A percentile compares a stretch with the other conserved stretches of the same genome.
Evolutionary conservation across 1,139 yeast genomes (phyloP).

Genomic region (Blastobotrys buckinghamii): DNA sequence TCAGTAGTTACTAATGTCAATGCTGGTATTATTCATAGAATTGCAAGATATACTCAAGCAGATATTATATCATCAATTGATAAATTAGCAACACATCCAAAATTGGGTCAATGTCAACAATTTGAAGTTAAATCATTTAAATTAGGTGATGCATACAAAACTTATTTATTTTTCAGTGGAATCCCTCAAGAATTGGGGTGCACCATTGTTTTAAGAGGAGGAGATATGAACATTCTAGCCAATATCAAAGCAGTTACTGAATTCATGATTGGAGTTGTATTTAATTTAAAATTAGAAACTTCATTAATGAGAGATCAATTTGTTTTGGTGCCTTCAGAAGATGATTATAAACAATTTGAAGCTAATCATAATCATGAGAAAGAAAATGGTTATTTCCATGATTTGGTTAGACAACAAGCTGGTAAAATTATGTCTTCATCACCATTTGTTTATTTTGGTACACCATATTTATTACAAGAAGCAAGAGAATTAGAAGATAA

Average conservation of each 20-base stretch:
- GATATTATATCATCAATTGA: conserved; percentile 71
- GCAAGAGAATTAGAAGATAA: conserved; percentile 50
- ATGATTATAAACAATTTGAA: conserved; percentile 2
- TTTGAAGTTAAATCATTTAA: conserved; percentile 65
- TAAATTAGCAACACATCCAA: conserved; percentile 51
- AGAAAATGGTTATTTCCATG: conserved; percentile 36
- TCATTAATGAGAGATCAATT: conserved; percentile 74
- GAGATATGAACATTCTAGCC: conserved; percentile 48
- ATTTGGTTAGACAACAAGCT: conserved; percentile 47
- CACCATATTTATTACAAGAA: conserved; percentile 55
- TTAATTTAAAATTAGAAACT: conserved; percentile 75
- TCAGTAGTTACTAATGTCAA: conserved; percentile 77
- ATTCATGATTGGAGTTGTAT: conserved; percentile 68
- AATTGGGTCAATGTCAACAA: conserved; percentile 64
- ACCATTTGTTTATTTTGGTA: conserved; percentile 64
- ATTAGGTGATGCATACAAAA: conserved; percentile 51
- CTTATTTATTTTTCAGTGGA: conserved; percentile 74
- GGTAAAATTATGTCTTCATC: conserved; percentile 59
- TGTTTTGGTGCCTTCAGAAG: conserved; percentile 40
- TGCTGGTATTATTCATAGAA: conserved; percentile 73
- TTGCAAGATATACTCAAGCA: conserved; percentile 75
- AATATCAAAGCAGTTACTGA: conserved; percentile 75
- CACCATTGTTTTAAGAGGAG: conserved; percentile 78
- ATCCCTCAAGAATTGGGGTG: conserved; percentile 72
- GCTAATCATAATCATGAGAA: not conserved